Evolutionary conservation across 805 yeast species (phyloP), one percentile per base, ranked within the genome.

Genomic region (Yamadazyma nakazawae): DNA sequence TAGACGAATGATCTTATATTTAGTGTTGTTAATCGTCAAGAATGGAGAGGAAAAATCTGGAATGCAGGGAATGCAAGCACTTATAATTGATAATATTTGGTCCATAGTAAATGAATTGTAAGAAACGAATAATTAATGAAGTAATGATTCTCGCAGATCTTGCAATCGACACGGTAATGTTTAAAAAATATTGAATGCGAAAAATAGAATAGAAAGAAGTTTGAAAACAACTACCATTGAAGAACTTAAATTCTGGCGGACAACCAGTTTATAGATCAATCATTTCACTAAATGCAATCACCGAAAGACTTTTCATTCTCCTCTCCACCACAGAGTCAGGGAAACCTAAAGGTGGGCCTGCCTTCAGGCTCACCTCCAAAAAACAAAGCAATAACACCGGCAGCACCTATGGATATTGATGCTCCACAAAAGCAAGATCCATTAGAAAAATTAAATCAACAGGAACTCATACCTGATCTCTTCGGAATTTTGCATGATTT

Each of bases 1-100:
- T n/a, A 91, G 73, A 49, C 80, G 76, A 45, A 81, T 66, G 14
- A 91, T 84, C 55, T 71, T 74, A 67, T 84, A 87, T 40, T 71
- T 70, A 32, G 79, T 73, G 46, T 80, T 79, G 61, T 86, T 85
- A 52, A 91, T 78, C 14, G 71, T 58, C 10, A 90, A 67, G 8
- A 74, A 74, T 0, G 94, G 91, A 13, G 78, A 61, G 38, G 73
- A 61, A 26, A 62, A 45, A 44, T 58, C 62, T 1, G 76, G 75
- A 21, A 74, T 54, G 53, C 82, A 78, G 5, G 81, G 81, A 9
- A 74, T 61, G 51, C 80, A 76, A 12, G 52, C 30, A 34, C 58
- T 48, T 37, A 63, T 26, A 19, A 58, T 24, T 16, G 61, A 47
- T n/a, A 58, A 39, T 17, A 63, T 24, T 21, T 37, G 25, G 40